Base-by-base conservation (phyloP, 805 yeast genomes). In the Metschnikowia corniflorae region DNA sequence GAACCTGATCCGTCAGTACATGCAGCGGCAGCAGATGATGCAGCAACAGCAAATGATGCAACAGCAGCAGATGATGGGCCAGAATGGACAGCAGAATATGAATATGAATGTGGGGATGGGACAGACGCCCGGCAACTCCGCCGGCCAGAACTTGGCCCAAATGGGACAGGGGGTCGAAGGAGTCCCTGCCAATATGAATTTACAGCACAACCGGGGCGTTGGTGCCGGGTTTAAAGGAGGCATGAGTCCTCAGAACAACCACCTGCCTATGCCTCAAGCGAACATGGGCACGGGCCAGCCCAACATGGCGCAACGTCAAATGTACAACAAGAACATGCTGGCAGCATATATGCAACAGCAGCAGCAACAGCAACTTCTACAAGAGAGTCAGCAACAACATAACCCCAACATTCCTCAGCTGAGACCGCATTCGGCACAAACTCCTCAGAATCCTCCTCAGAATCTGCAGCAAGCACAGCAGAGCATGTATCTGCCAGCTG, bases 1-100 rank as follows among this genome's bases (percentile, higher is more conserved):
- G 47, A 62, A 61, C 21, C 62, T 64, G 42, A 54, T 70, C 57
- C 51, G 63, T 32, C 58, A 55, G 43, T 66, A 65, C 53, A 54
- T 63, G 44, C 71, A 62, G 44, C 51, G 63, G 30, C 73, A 60
- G 40, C 76, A 63, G 47, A 56, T 51, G 40, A 51, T 46, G 43
- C 66, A 70, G 31, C 73, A 53, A 29, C 65, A 61, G 32, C 38
- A 33, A 27, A 32, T 33, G 35, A 47, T 37, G 39, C 38, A 39
- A 27, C 48, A 41, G 32, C 57, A 29, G 34, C 46, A 25, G 30
- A 33, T 31, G 28, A 35, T 21, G 37, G 20, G 17, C 39, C 49
- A 29, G 16, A 18, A 14, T n/a, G 16, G 14, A 3, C 38, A 13
- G 10, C 27, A 28, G 26, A 14, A n/a, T 15, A 5, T 21, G 9